These are phyloP conservation scores for Diutina rugosa DNA, from an alignment of 1,139 yeast genomes.

Conservation along the genomic window DNA sequence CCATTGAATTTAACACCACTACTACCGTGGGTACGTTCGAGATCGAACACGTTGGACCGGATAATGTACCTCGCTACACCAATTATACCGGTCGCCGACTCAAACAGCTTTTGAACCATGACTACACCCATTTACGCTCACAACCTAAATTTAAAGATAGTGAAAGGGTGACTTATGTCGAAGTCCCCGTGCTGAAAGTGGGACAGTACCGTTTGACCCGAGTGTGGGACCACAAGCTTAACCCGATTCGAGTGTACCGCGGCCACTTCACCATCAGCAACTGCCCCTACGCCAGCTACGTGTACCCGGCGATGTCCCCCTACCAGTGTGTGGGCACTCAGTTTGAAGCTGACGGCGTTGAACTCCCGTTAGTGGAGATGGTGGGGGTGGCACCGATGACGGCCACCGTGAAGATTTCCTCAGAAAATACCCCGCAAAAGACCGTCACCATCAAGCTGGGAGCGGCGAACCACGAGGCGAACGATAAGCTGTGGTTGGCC, in stretches of 20 bases:
- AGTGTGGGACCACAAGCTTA: conserved; percentile 53
- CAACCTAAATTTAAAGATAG: conserved; percentile 14
- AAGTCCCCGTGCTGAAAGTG: conserved; percentile 49
- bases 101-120: conserved; percentile 25
- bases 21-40: conserved; percentile 59
- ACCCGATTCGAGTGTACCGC: conserved; percentile 51
- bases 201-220: conserved; percentile 62
- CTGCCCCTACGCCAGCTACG: conserved; percentile 63
- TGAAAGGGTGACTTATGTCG: conserved; percentile 29
- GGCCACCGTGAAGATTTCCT: conserved; percentile 43
- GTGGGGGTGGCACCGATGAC: conserved; percentile 69
- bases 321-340: conserved; percentile 44
- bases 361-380: conserved; percentile 37
- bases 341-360: conserved; percentile 16
- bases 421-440: conserved; percentile 29
- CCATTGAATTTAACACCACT: conserved; percentile 74
- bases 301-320: conserved; percentile 16
- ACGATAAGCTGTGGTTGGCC: conserved; percentile 1
- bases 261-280: conserved; percentile 55
- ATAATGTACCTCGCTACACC: conserved; percentile 31
- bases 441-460: not conserved
- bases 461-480: not conserved
- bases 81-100: conserved; percentile 51
- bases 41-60: conserved; percentile 47
- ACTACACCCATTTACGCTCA: conserved; percentile 23